Base-by-base conservation (phyloP, 2,329 filamentous ascomycete species). In the Lecanoromycetidae sp. region DNA sequence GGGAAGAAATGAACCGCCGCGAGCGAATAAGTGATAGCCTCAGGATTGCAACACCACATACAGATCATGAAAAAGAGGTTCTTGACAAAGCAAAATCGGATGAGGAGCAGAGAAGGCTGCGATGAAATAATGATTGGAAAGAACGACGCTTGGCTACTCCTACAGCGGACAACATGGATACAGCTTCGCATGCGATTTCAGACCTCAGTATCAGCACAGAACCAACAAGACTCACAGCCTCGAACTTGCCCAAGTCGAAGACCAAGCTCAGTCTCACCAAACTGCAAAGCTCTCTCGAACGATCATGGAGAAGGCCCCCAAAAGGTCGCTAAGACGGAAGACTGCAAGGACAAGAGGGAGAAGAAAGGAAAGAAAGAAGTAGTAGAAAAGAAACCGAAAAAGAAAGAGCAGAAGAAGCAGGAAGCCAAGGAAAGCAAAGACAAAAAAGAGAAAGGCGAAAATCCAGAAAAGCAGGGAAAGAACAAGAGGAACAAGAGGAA, bases 1-100 rank as follows among this genome's bases (percentile, higher is more conserved):
- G 35, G 35, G 35, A 37, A 20, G 35, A 37, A 23, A 37, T 37
- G 35, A 37, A 37, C 19, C 35, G 35, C 19, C 35, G 35, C 35
- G 35, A 37, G 35, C 13, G 25, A 13, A 37, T 23, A n/a, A 22
- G 25, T 37, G 19, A 22, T 8, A 2, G 25, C 13, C 25, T 37
- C 10, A 5, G 15, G 20, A 37, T 3, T 15, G 2, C 4, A 9
- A 13, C 8, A 22, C 19, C 35, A 22, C 9, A 5, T 4, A 37
- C 19, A 23, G 35, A 23, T 7, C 10, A 13, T 10, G 3, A 37
- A 13, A 1, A 7, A 4, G 3, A 37, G 35, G 35, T 22, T 5
- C 19, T 37, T n/a, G 25, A 23, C 10, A 8, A 12, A 5, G 12
- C 15, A 10, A 19, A 23, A 22, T 22, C 35, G 12, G 10, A 23